Evolutionary conservation across 2,329 filamentous ascomycete species (phyloP).

Genomic region (Leptographium galeiforme): DNA sequence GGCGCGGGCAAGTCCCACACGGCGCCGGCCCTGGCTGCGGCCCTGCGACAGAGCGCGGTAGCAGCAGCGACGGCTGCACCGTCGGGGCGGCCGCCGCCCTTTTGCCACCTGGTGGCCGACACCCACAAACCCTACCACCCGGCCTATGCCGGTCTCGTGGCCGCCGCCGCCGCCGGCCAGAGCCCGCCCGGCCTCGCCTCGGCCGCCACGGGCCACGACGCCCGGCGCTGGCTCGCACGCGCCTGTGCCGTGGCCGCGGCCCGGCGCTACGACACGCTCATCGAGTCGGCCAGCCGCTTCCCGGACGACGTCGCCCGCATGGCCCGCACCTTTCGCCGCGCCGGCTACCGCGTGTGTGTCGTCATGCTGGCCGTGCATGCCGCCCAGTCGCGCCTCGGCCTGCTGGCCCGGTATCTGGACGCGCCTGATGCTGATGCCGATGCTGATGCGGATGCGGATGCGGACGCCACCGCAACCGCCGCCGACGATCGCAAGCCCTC

Average conservation of each 20-base stretch:
- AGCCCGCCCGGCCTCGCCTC: conserved; percentile 22
- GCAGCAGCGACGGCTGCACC: background rate
- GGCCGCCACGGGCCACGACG: conserved; percentile 25
- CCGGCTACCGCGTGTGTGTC: conserved; percentile 25
- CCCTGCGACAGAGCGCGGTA: conserved; percentile 14
- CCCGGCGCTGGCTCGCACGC: conserved; percentile 29
- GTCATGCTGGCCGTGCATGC: conserved; percentile 28
- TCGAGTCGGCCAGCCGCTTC: conserved; percentile 32
- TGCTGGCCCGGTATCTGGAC: conserved; percentile 26
- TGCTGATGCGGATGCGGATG: background rate
- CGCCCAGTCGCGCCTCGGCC: conserved; percentile 27
- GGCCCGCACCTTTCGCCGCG: conserved; percentile 19
- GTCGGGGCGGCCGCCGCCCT: background rate
- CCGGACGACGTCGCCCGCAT: conserved; percentile 26
- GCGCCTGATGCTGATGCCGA: conserved; percentile 19
- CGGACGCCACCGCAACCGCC: background rate
- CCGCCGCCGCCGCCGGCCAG: conserved; percentile 7
- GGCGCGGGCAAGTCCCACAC: conserved; percentile 34
- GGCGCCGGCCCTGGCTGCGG: conserved; percentile 23
- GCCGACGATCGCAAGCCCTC: background rate
- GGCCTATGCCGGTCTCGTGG: conserved; percentile 20
- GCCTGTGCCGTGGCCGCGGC: conserved; percentile 21
- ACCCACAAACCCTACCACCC: conserved; percentile 36
- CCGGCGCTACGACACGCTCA: conserved; percentile 22
- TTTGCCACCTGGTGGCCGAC: conserved; percentile 33